Evolutionary conservation across 2,329 filamentous ascomycete species (phyloP).

Genomic region (Podosphaera fusca): DNA sequence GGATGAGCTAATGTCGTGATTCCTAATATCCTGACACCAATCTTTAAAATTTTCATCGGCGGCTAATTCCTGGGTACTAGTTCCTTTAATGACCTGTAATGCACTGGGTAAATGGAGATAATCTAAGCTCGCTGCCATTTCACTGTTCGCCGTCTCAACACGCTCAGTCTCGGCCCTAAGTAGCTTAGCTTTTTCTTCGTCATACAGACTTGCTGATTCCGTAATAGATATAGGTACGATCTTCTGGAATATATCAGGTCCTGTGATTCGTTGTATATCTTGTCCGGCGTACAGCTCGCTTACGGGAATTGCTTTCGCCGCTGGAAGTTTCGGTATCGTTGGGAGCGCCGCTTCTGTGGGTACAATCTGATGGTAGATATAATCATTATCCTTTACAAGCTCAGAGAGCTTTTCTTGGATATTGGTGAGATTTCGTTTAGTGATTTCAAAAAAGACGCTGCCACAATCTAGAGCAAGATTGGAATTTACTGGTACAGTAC

Average conservation of each 20-base stretch:
- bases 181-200: constrained; percentile 94
- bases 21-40: constrained; percentile 85
- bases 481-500: constrained; percentile 52
- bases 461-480: constrained; percentile 70
- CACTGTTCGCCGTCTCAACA: constrained; percentile 76
- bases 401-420: constrained; percentile 62
- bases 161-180: constrained; percentile 83
- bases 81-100: constrained; percentile 76
- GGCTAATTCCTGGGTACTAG: constrained; percentile 67
- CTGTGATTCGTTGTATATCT: constrained; percentile 90
- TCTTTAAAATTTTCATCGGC: constrained; percentile 79
- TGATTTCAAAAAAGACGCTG: constrained; percentile 48
- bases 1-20: constrained; percentile 54
- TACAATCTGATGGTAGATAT: constrained; percentile 87
- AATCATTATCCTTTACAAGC: constrained; percentile 82
- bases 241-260: constrained; percentile 88
- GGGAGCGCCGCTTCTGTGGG: constrained; percentile 65
- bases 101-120: constrained; percentile 79
- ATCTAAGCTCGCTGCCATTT: constrained; percentile 88
- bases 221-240: constrained; percentile 92
- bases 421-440: constrained; percentile 57
- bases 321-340: constrained; percentile 71
- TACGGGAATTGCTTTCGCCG: constrained; percentile 89
- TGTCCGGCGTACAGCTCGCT: constrained; percentile 92
- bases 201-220: constrained; percentile 87